Base-by-base conservation (phyloP, 2,329 filamentous ascomycete genomes). In the Hansfordia pulvinata region DNA sequence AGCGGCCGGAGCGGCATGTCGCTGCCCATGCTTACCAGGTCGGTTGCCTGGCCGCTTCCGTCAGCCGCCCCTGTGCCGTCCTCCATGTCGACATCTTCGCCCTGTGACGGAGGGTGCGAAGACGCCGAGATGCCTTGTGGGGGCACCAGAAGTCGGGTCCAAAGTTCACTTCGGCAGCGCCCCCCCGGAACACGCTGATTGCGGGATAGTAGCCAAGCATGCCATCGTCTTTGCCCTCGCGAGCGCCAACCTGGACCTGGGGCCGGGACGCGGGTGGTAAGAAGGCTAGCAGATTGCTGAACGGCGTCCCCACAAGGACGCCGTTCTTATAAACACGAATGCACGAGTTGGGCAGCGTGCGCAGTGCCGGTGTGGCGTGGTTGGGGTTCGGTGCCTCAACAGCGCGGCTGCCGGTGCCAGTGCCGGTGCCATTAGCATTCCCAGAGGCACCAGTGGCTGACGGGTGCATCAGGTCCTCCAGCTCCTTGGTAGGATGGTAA, bases 281-380 rank as follows among this genome's bases (percentile, higher is more conserved):
- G 53, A 98, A 98, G 3, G 85, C 76, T 15, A 94, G 69, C 2
- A 98, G 69, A 37, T 92, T 74, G 30, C 80, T 80, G 47, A 93
- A 98, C 0, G 88, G 74, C 0, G 81, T 86, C 12, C 92, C 92
- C 53, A 93, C 76, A 19, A 78, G 63, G 19, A 76, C 65, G 4
- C 90, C 90, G 41, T 98, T 98, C 49, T 93, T 93, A 64, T 90
- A 96, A 21, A 96, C 64, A 33, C 78, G 81, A 46, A 98, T 86
- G 40, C 69, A 75, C 3, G 83, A 93, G 28, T 81, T 75, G 0
- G 92, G 90, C 4, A 96, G 61, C 2, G 85, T 93, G 24, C 88
- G 76, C 13, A 96, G 60, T n/a, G 80, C 69, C 1, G 83, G 70
- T 9, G 69, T 56, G 4, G 70, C 60, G 45, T 90, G 85, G 42